Evolutionary conservation across 768 basidiomycete species (phyloP).

Genomic region (Rhodotorula diobovata): DNA sequence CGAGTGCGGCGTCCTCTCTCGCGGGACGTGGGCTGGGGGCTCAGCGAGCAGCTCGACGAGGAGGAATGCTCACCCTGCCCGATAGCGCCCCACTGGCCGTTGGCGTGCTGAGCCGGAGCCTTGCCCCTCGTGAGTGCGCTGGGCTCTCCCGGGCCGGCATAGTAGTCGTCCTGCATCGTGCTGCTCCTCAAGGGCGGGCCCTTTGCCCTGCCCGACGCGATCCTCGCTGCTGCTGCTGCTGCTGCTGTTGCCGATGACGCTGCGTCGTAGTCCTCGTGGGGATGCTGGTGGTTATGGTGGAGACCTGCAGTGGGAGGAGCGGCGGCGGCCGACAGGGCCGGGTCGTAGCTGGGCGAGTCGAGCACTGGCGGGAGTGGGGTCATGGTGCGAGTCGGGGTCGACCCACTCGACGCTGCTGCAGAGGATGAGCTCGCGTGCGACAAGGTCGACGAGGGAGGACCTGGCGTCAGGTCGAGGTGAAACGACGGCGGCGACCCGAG

Average conservation of each 20-base stretch:
- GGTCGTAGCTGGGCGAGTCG: constrained; percentile 18
- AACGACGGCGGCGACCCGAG: neutral
- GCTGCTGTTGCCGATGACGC: neutral
- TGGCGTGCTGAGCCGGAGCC: neutral
- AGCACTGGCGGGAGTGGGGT: constrained; percentile 1
- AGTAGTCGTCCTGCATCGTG: constrained; percentile 35
- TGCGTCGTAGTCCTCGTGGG: neutral
- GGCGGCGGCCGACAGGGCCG: neutral
- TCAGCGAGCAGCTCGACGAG: too few species aligned
- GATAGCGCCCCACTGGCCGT: constrained; percentile 30
- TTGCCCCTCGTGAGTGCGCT: constrained; percentile 26
- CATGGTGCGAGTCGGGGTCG: neutral
- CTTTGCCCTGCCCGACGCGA: neutral
- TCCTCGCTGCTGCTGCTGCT: neutral
- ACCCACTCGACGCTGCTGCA: neutral
- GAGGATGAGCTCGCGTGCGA: neutral
- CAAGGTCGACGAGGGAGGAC: neutral
- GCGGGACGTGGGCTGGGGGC: too few species aligned
- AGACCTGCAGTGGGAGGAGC: too few species aligned
- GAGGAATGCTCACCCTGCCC: constrained; percentile 11
- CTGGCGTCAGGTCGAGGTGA: neutral
- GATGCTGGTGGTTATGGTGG: too few species aligned
- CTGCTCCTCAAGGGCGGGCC: constrained; percentile 20
- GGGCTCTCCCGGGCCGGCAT: constrained; percentile 26
- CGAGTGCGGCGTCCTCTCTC: too few species aligned